phyloP scores from a whole-genome alignment of 306 rosid genomes.

The Pyrus communis region DNA sequence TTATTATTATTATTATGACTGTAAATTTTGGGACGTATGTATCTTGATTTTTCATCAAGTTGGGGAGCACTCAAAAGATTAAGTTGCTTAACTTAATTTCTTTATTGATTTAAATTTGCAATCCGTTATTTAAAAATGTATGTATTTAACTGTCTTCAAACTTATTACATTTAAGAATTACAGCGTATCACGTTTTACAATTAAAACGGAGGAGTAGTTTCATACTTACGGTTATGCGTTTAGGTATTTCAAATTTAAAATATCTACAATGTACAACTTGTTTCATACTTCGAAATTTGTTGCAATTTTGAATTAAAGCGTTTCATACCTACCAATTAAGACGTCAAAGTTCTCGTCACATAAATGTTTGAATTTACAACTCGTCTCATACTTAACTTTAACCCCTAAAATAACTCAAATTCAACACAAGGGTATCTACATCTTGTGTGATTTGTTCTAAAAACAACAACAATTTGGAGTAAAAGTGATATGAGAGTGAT shows the following conservation, averaged over 20 bases:
- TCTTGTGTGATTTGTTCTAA: not conserved
- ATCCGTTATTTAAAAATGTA: too few species aligned
- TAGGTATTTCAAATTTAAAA: too few species aligned
- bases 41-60: not conserved
- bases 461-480: not conserved
- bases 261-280: too few species aligned
- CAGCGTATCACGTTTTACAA: too few species aligned
- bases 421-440: not conserved
- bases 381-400: too few species aligned
- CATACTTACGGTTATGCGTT: too few species aligned
- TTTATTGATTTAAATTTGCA: not conserved
- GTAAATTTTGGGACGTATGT: not conserved
- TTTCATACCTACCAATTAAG: not conserved
- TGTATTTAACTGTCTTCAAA: too few species aligned
- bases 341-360: accelerated
- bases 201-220: too few species aligned
- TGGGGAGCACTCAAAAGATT: not conserved
- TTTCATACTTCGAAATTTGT: too few species aligned
- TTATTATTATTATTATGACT: not conserved
- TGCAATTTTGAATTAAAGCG: not conserved
- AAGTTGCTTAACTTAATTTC: not conserved
- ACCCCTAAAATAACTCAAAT: too few species aligned
- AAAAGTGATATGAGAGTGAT: not conserved
- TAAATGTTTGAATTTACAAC: too few species aligned
- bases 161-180: too few species aligned